Evolutionary conservation across 2,329 filamentous ascomycete species (phyloP), one percentile per base, ranked within the genome.

Genomic region (Fonsecaea monophora): DNA sequence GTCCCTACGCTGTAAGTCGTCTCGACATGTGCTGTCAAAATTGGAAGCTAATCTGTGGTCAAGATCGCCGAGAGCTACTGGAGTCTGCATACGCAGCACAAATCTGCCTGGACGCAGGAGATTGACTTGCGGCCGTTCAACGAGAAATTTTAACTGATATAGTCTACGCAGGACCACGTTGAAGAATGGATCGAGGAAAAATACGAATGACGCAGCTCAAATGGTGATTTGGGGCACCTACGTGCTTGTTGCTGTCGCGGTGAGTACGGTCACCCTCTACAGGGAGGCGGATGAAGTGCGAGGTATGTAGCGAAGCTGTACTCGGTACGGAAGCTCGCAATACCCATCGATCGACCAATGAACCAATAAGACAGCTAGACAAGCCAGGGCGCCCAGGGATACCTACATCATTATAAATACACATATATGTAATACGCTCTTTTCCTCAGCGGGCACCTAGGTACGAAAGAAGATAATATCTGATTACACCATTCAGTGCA

Each of bases 21-120:
- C n/a, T 15, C 37, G 8, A 38, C n/a, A 15, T 48, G 18, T 6
- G 32, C 32, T 68, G 42, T 64, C 60, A 40, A 66, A 61, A 32
- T 30, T 64, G 68, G 10, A 70, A 62, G 48, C 67, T 71, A 6
- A 69, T 30, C 10, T 64, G 50, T 18, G 4, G 58, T 35, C 4
- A 32, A 85, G 78, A 86, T 86, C 76, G 84, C 84, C 7, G 83
- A 86, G 65, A 77, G 82, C 12, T 86, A 86, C 69, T 86, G 84
- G 84, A 78, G 80, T 72, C 72, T 86, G 70, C 84, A 86, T 65
- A 82, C 78, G 1, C 84, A 86, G 74, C 81, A 82, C 2, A 78
- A 77, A 73, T 81, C 81, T 2, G 79, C 81, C 3, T 86, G 84
- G 60, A 84, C 83, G 0, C 83, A 82, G 74, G 84, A 86, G 74